Evolutionary conservation across 345 rosid species (phyloP).

Genomic region (Sonneratia alba): DNA sequence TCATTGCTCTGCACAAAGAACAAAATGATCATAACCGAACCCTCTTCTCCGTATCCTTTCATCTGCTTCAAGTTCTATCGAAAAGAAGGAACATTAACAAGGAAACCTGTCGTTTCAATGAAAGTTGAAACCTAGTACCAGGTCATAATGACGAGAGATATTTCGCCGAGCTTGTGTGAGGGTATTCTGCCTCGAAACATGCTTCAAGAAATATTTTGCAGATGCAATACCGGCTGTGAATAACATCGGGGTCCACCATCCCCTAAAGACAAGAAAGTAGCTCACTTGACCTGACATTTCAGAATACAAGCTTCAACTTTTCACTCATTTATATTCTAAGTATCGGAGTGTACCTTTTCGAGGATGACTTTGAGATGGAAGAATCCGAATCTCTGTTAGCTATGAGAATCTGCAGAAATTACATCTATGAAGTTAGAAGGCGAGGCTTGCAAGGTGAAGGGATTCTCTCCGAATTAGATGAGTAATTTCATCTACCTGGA

Average conservation of each 20-base stretch:
- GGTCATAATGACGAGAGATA: constrained; percentile 80
- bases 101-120: not conserved
- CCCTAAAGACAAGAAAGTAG: constrained; percentile 28
- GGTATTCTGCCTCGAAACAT: constrained; percentile 64
- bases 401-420: constrained; percentile 53
- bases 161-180: constrained; percentile 91
- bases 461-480: not conserved
- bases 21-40: not conserved
- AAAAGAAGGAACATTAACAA: not conserved
- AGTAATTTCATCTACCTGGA: constrained; percentile 43
- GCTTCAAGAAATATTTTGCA: constrained; percentile 66
- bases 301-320: not conserved
- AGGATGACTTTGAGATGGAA: constrained; percentile 29
- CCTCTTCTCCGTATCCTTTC: not conserved
- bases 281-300: not conserved
- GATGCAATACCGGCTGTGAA: constrained; percentile 66
- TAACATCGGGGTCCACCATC: constrained; percentile 94
- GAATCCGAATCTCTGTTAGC: constrained; percentile 49
- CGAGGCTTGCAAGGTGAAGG: not conserved
- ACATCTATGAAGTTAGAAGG: not conserved
- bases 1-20: constrained; percentile 57
- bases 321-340: not conserved
- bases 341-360: constrained; percentile 44
- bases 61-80: not conserved
- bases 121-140: constrained; percentile 31